phyloP scores from a whole-genome alignment of 1,284 basidiomycete species.

The Malassezia yamatoensis region DNA sequence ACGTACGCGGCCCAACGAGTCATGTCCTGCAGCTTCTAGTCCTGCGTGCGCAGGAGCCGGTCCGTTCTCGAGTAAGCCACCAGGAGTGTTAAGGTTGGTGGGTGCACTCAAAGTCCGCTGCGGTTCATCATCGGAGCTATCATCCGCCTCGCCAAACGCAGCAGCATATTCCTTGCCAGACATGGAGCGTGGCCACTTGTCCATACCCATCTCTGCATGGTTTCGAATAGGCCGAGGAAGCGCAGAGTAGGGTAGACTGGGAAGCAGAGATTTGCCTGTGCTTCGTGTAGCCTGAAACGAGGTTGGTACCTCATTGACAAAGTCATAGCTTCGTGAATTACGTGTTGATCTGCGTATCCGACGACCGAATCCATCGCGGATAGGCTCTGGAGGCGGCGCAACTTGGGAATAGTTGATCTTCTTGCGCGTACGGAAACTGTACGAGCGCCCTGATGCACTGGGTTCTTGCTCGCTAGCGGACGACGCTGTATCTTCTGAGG shows the following conservation, averaged over 20 bases:
- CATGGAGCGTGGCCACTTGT: constrained; percentile 32
- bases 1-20: constrained; percentile 40
- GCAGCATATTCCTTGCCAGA: constrained; percentile 39
- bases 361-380: constrained; percentile 38
- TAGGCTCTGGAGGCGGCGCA: constrained; percentile 30
- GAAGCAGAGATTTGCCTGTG: constrained; percentile 14
- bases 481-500: constrained; percentile 21
- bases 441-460: constrained; percentile 27
- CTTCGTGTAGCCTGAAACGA: constrained; percentile 10
- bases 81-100: not conserved
- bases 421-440: constrained; percentile 41
- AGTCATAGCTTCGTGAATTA: constrained; percentile 15
- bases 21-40: constrained; percentile 17
- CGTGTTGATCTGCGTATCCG: constrained; percentile 16
- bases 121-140: constrained; percentile 43
- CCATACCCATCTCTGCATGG: not conserved
- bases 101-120: constrained; percentile 12
- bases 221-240: constrained; percentile 30
- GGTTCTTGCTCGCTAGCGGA: constrained; percentile 27
- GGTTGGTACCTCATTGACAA: not conserved
- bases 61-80: constrained; percentile 26
- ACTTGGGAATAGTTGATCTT: constrained; percentile 43
- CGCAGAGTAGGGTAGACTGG: constrained; percentile 20
- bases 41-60: constrained; percentile 21
- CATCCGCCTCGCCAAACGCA: constrained; percentile 36